Evolutionary conservation across 441 rosid genomes (phyloP).

Genomic region (Pelargonium myrrhifolium): DNA sequence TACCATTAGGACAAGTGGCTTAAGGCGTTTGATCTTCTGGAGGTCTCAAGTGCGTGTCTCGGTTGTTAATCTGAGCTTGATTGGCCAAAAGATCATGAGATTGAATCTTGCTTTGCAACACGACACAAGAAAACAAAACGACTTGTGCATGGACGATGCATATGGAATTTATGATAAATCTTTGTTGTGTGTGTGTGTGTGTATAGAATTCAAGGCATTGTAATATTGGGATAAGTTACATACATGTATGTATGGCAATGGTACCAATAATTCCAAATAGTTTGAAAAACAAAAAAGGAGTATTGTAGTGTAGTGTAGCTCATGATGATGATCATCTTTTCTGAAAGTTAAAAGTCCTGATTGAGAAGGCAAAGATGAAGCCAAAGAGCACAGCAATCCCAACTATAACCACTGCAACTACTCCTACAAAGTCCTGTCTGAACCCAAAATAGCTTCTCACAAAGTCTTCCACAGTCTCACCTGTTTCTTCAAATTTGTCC

Average conservation of each 20-base stretch:
- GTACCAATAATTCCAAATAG: too few species aligned
- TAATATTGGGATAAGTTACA: background rate
- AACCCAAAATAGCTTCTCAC: background rate
- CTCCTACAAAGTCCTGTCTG: conserved; percentile 46
- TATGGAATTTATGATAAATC: background rate
- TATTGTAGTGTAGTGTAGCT: too few species aligned
- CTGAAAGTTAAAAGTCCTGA: conserved; percentile 45
- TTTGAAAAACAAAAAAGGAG: too few species aligned
- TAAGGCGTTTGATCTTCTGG: too few species aligned
- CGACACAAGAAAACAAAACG: too few species aligned
- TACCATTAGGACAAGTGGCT: too few species aligned
- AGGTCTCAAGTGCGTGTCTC: too few species aligned
- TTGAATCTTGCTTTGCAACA: too few species aligned
- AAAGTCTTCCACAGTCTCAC: background rate
- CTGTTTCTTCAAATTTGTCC: conserved; percentile 23
- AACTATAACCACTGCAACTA: conserved; percentile 16
- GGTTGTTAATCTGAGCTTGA: too few species aligned
- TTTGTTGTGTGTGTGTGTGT: background rate
- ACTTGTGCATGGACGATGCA: too few species aligned
- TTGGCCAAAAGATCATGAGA: too few species aligned
- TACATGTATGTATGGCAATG: background rate
- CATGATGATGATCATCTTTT: background rate
- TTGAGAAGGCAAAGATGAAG: conserved; percentile 57
- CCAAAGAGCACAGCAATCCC: conserved; percentile 39
- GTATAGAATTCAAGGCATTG: background rate